Evolutionary conservation across 108 stramenopile genomes (phyloP).

Genomic region (Seminavis robusta): DNA sequence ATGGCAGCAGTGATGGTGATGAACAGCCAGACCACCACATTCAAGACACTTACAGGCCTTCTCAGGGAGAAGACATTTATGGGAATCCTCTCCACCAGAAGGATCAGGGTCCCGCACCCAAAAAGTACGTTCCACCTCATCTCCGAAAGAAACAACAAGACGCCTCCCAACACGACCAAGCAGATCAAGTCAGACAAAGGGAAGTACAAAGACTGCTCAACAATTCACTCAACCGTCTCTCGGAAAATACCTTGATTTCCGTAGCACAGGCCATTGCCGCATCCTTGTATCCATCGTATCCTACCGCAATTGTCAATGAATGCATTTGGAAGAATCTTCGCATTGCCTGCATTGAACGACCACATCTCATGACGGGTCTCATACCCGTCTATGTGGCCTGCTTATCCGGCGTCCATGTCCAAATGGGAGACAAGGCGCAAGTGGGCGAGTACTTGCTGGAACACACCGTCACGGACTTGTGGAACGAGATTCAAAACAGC

Average conservation of each 20-base stretch:
- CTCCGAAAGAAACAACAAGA: slow-evolving; percentile 45
- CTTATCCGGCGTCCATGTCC: slow-evolving; percentile 72
- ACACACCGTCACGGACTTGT: slow-evolving; percentile 47
- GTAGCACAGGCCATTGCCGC: slow-evolving; percentile 64
- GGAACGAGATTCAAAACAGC: slow-evolving; percentile 34
- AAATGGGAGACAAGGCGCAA: slow-evolving; percentile 74
- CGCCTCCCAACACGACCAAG: slow-evolving; percentile 4
- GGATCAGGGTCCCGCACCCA: slow-evolving; percentile 15
- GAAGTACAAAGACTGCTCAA: slow-evolving; percentile 72
- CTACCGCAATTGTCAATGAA: slow-evolving; percentile 61
- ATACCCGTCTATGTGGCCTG: slow-evolving; percentile 80
- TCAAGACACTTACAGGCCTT: slow-evolving; percentile 77
- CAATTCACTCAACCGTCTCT: slow-evolving; percentile 87
- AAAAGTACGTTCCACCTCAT: slow-evolving; percentile 86
- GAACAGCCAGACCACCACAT: slow-evolving; percentile 52
- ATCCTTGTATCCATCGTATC: slow-evolving; percentile 43
- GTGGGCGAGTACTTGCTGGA: slow-evolving; percentile 72
- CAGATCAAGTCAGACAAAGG: slow-evolving; percentile 16
- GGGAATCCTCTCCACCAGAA: slow-evolving; percentile 62
- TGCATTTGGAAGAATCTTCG: slow-evolving; percentile 70
- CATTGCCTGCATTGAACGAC: slow-evolving; percentile 53
- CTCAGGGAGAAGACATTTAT: slow-evolving; percentile 92
- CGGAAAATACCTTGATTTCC: slow-evolving; percentile 86
- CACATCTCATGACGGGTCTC: slow-evolving; percentile 74
- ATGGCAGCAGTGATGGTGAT: slow-evolving; percentile 8